Evolutionary conservation across 768 basidiomycete species (phyloP), one percentile per base, ranked within the genome.

Genomic region (Xerocomellus chrysenteron): DNA sequence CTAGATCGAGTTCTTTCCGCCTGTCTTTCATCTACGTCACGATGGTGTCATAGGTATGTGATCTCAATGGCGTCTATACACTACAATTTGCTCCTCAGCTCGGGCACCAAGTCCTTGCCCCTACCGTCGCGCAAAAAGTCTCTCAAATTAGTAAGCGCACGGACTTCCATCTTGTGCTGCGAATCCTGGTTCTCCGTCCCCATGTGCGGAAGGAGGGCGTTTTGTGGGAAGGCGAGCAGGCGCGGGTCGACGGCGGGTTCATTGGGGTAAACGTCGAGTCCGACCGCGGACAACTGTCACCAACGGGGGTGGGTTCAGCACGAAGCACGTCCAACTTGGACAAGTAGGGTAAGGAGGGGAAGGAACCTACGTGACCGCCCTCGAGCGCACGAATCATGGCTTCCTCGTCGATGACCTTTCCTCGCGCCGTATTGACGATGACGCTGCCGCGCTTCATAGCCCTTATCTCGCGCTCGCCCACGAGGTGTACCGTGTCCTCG

Each of bases 191-290:
- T 94, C 70, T 91, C 86, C 0, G 92, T 94, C 8, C 94, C 95
- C 86, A 96, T 87, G 70, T 96, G 95, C 1, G 94, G 95, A 19
- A 98, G 80, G 10, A 98, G 78, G 32, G 88, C 88, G 59, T 92
- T 86, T 59, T 93, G 85, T 10, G 88, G 85, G 72, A 92, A 90
- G n/a, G 82, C 81, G 53, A 94, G 78, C 35, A 96, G 74, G 30
- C 86, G 82, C 5, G 90, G 87, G 64, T 93, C 88, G 41, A 93
- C 84, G 45, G 80, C 70, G 2, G 94, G 93, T 66, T 94, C 92
- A 73, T 94, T 80, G 11, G 92, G 91, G 71, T 80, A 94, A 24
- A 94, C 93, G 62, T 95, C 92, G 37, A 95, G 76, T 14, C 93
- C 93, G 19, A 89, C 89, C 3, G 54, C 19, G n/a, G 14, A 32